phyloP scores from a whole-genome alignment of 495 filamentous ascomycete species.

The Alectoria sarmentosa region DNA sequence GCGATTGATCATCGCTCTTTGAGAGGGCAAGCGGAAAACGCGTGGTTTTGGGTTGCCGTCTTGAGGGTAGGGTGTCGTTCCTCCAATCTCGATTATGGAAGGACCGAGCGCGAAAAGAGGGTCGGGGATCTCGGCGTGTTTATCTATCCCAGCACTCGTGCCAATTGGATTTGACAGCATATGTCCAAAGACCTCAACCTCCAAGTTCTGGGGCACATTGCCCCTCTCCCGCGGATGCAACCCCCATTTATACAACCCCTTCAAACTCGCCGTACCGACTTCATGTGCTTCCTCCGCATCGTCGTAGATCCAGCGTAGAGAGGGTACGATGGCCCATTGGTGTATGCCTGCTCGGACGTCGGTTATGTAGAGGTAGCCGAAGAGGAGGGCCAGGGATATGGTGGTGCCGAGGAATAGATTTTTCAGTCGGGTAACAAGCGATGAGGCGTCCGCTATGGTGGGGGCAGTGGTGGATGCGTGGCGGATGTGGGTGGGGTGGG shows the following conservation, averaged over 20 bases:
- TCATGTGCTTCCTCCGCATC: constrained; percentile 93
- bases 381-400: constrained; percentile 42
- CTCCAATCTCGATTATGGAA: constrained; percentile 83
- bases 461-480: background rate
- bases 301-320: constrained; percentile 61
- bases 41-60: constrained; percentile 79
- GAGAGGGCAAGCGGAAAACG: constrained; percentile 74
- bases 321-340: constrained; percentile 67
- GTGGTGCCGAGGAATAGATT: constrained; percentile 42
- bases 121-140: constrained; percentile 81
- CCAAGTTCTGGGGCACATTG: constrained; percentile 44
- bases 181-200: constrained; percentile 68
- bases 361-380: constrained; percentile 71
- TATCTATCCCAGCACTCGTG: constrained; percentile 90
- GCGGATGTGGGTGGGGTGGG: background rate
- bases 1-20: constrained; percentile 85
- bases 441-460: background rate
- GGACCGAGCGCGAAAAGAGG: constrained; percentile 75
- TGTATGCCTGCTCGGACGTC: constrained; percentile 87
- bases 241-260: constrained; percentile 46
- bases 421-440: background rate
- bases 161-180: constrained; percentile 76
- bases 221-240: constrained; percentile 70
- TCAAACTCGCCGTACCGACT: constrained; percentile 57
- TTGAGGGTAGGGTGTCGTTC: constrained; percentile 78